Conservation (phyloP, 257 asterid genomes). For the Fraxinus pennsylvanica region DNA sequence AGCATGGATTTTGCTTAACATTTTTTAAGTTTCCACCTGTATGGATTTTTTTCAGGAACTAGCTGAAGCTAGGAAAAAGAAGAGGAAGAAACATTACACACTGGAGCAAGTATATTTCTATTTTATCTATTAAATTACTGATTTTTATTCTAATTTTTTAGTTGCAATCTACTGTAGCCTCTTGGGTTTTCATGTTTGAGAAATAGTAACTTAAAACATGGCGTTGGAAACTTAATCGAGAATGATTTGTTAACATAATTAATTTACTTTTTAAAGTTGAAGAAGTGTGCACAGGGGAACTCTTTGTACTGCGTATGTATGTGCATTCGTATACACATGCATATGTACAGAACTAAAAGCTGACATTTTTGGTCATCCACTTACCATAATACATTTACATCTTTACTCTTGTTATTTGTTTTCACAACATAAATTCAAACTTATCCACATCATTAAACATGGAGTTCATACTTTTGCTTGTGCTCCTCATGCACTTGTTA, state of each 20-base stretch:
- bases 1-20: not conserved
- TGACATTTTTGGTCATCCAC: not conserved
- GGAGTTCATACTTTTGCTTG: not conserved
- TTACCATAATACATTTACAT: not conserved
- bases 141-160: not conserved
- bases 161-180: slow-evolving; percentile 3
- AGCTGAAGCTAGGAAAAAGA: slow-evolving; percentile 81
- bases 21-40: slow-evolving; percentile 6
- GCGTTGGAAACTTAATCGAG: not conserved
- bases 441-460: not conserved
- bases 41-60: slow-evolving; percentile 52
- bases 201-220: not conserved
- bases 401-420: slow-evolving; percentile 1
- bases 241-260: slow-evolving; percentile 2
- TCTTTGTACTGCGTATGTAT: not conserved
- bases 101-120: slow-evolving; percentile 65
- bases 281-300: not conserved
- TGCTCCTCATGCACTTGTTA: not conserved
- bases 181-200: not conserved
- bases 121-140: slow-evolving; percentile 3
- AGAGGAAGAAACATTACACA: slow-evolving; percentile 88
- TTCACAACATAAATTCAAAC: not conserved
- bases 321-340: not conserved
- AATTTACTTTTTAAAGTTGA: not conserved
- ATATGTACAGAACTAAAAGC: not conserved